A percentile compares a stretch with the other conserved stretches of the same genome.
phyloP scores from a whole-genome alignment of 345 rosid genomes.

The Eucalyptus rudis region DNA sequence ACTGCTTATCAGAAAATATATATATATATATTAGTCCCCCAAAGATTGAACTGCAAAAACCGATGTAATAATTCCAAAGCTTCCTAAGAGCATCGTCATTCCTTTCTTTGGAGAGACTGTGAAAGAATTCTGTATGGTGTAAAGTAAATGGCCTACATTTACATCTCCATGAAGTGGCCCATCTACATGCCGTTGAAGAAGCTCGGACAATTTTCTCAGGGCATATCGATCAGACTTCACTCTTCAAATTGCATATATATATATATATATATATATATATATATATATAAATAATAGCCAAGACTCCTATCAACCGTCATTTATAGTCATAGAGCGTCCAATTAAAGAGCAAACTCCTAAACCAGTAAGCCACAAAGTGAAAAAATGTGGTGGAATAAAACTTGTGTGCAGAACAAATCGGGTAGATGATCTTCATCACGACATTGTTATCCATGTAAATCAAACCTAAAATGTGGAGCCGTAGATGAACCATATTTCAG shows the following conservation, averaged over 20 bases:
- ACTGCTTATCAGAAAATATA: neutral
- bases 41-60: neutral
- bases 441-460: neutral
- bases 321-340: neutral
- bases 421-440: neutral
- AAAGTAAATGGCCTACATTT: too few species aligned
- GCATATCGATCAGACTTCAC: conserved; percentile 28
- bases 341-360: neutral
- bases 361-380: neutral
- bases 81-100: neutral
- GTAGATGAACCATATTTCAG: too few species aligned
- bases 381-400: neutral
- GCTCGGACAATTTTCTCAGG: conserved; percentile 26
- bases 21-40: neutral
- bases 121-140: too few species aligned
- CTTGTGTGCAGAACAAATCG: neutral
- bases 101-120: too few species aligned
- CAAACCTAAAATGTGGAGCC: neutral
- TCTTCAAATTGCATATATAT: neutral
- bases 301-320: neutral
- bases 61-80: neutral
- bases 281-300: too few species aligned
- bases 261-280: too few species aligned
- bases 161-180: neutral
- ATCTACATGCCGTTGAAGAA: conserved; percentile 7